phyloP scores from a whole-genome alignment of 805 yeast genomes.

The Lipomyces oligophaga region DNA sequence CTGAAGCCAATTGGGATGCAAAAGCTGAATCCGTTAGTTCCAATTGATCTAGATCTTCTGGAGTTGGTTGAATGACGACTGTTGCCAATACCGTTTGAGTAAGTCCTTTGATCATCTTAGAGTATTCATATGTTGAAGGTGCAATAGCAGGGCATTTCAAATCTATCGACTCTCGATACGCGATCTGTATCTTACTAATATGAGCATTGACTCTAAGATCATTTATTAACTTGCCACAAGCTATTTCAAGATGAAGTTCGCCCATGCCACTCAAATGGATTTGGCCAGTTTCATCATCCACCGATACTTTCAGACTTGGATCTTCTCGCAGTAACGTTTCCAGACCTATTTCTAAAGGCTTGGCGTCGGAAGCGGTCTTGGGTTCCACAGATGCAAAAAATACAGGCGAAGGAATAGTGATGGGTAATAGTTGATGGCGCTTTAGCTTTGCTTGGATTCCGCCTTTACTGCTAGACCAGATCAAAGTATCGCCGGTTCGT shows the following conservation, averaged over 20 bases:
- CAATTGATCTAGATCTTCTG: slow-evolving; percentile 35
- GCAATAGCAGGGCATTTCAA: slow-evolving; percentile 10
- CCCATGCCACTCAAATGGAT: slow-evolving; percentile 94
- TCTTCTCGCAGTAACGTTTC: slow-evolving; percentile 73
- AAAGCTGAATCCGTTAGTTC: slow-evolving; percentile 41
- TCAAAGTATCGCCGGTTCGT: slow-evolving; percentile 85
- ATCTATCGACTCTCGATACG: slow-evolving; percentile 71
- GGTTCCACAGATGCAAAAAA: slow-evolving; percentile 86
- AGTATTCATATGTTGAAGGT: slow-evolving; percentile 31
- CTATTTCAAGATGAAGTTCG: slow-evolving; percentile 88
- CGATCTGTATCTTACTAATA: slow-evolving; percentile 79
- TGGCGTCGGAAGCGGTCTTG: slow-evolving; percentile 70
- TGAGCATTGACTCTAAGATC: slow-evolving; percentile 80
- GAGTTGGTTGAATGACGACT: slow-evolving; percentile 33
- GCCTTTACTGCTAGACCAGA: slow-evolving; percentile 46
- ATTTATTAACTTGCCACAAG: slow-evolving; percentile 68
- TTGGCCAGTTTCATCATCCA: slow-evolving; percentile 83
- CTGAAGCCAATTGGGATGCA: slow-evolving; percentile 38
- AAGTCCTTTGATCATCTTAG: slow-evolving; percentile 30
- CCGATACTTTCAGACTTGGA: slow-evolving; percentile 71
- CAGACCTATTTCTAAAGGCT: slow-evolving; percentile 68
- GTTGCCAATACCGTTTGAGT: slow-evolving; percentile 35
- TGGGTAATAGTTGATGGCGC: slow-evolving; percentile 54
- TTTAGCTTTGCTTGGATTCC: slow-evolving; percentile 21
- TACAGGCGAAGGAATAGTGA: slow-evolving; percentile 85